These are phyloP conservation scores for Saccharum spontaneum DNA, from an alignment of 176 grass and related monocot species.

Conservation along the genomic window DNA sequence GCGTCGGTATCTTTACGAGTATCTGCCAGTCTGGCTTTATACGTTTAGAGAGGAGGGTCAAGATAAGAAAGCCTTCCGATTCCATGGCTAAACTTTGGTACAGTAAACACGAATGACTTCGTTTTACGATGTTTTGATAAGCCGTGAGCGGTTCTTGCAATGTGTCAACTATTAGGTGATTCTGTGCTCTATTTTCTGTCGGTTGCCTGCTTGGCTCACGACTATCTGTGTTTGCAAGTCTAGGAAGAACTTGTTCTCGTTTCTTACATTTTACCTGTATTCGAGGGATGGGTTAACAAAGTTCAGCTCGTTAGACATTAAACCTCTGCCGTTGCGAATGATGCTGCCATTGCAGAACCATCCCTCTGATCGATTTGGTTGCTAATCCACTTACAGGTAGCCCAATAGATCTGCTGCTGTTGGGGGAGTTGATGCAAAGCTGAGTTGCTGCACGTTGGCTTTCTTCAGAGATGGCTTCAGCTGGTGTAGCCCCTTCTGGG, in stretches of 20 bases:
- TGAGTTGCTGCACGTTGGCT: slow-evolving; percentile 1
- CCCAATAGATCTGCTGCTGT: background rate
- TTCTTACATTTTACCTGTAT: background rate
- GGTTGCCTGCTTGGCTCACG: background rate
- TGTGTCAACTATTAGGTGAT: background rate
- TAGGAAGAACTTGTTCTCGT: background rate
- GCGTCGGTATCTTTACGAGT: background rate
- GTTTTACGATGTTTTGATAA: background rate
- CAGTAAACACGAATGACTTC: background rate
- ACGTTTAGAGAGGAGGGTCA: background rate
- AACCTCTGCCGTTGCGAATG: background rate
- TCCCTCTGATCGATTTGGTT: background rate
- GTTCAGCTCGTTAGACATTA: background rate
- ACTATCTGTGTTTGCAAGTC: background rate
- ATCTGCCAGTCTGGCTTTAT: background rate
- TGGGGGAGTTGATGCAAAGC: slow-evolving; percentile 32
- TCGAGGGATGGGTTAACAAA: background rate
- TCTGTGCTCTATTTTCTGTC: background rate
- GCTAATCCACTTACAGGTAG: background rate
- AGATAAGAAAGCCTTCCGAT: background rate
- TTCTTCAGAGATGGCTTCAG: slow-evolving; percentile 51
- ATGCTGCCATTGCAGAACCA: background rate
- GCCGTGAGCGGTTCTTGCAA: background rate
- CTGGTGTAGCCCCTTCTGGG: slow-evolving; percentile 48
- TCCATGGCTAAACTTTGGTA: background rate